Evolutionary conservation across 257 asterid genomes (phyloP), one percentile per base, ranked within the genome.

Genomic region (Verbascum thapsus): DNA sequence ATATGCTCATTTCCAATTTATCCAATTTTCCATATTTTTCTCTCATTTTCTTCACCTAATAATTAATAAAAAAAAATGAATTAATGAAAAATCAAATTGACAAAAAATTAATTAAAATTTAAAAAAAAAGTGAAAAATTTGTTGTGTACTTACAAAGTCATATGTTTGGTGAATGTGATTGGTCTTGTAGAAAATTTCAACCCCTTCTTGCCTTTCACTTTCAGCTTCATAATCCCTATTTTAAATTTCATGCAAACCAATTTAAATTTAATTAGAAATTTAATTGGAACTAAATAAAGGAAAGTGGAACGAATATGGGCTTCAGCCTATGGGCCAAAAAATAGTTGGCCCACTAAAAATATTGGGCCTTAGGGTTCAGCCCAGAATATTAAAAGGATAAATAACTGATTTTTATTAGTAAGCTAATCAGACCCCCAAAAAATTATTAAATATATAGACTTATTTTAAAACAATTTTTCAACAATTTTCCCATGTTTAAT

Each of bases 21-120:
- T 92, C 81, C 74, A 89, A 12, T 58, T 83, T 88, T 38, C 72
- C 74, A 66, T 83, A 92, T 41, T 77, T 77, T 45, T 69, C 81
- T 60, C 97, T 87, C 97, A 85, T 92, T 70, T 30, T 79, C 59
- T 71, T 87, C 62, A 92, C 97, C 98, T 89, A n/a, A 23, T 0
- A 58, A 1, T 38, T 10, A 50, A 5, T 1, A 4, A 15, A 2
- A 13, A n/a, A 3, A 35, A 44, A 4, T 2, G 26, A 12, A 43
- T 9, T 4, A 53, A 13, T 7, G 11, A 37, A 18, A 44, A 41
- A 3, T 16, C 55, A 34, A 0, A 1, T 10, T 10, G 0, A 35
- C 9, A 19, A 23, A 11, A 18, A 9, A 16, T 8, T 16, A 23
- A 13, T 7, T 6, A 6, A 0, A 16, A 7, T 20, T n/a, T n/a